phyloP scores from a whole-genome alignment of 1,284 basidiomycete genomes.

The Ceratobasidium sp. region DNA sequence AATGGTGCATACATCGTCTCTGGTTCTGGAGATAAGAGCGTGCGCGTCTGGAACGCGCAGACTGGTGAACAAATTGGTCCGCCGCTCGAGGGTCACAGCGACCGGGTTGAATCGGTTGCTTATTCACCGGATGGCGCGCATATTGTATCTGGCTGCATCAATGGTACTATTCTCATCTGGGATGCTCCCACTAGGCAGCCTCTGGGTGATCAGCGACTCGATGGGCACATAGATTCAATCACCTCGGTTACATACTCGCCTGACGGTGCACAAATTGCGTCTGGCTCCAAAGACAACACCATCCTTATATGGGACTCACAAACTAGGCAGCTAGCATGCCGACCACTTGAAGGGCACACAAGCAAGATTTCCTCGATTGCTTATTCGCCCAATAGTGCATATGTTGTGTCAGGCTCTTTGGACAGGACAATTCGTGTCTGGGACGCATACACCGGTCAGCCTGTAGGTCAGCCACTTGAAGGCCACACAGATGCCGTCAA shows the following conservation, averaged over 20 bases:
- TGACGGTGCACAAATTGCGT: background rate
- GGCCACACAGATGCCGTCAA: conserved; percentile 27
- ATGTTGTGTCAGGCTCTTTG: too few species aligned
- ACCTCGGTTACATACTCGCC: conserved; percentile 8
- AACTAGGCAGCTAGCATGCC: too few species aligned
- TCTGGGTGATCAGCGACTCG: too few species aligned
- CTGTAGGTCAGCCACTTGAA: background rate
- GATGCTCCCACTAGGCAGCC: too few species aligned
- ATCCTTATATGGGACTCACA: conserved; percentile 2
- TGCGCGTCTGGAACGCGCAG: background rate
- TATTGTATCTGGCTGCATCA: too few species aligned
- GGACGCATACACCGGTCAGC: conserved; percentile 2
- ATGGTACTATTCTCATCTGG: too few species aligned
- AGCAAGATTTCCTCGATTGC: too few species aligned
- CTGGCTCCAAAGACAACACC: background rate
- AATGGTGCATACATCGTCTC: background rate
- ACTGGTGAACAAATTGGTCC: background rate
- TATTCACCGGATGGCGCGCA: too few species aligned
- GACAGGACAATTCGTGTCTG: background rate
- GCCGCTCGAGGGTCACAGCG: background rate
- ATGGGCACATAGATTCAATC: too few species aligned
- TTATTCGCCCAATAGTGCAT: too few species aligned
- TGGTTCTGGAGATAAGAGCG: background rate
- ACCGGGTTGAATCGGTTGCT: too few species aligned
- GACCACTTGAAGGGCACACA: too few species aligned